A percentile compares a stretch with the other conserved stretches of the same genome.
These are phyloP conservation scores for Chlorella sp. DNA, from an alignment of 139 green algal genomes.

Conservation along the genomic window DNA sequence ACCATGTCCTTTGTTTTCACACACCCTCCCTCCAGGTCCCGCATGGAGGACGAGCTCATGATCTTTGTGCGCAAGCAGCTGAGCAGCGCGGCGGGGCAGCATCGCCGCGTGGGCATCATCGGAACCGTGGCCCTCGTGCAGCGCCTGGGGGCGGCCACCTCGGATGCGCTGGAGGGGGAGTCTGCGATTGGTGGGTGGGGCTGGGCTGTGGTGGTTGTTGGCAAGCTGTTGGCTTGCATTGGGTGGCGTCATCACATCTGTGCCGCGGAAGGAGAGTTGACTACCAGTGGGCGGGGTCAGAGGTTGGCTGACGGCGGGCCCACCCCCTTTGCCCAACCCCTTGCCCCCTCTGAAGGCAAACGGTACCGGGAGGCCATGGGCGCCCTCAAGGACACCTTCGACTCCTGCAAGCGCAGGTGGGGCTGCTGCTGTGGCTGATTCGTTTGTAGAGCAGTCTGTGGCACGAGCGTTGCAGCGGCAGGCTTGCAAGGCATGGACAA, in stretches of 20 bases:
- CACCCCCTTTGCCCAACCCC: background rate
- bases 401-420: slow-evolving; percentile 10
- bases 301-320: too few species aligned
- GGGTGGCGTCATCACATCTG: too few species aligned
- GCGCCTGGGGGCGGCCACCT: slow-evolving; percentile 35
- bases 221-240: background rate
- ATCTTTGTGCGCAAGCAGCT: slow-evolving; percentile 55
- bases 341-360: slow-evolving; percentile 16
- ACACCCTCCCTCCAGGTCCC: slow-evolving; percentile 3
- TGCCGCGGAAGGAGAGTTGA: too few species aligned
- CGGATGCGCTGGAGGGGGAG: background rate
- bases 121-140: slow-evolving; percentile 48
- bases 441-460: too few species aligned
- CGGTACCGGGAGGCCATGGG: slow-evolving; percentile 42
- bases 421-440: background rate
- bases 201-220: background rate
- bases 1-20: background rate
- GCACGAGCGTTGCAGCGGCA: too few species aligned
- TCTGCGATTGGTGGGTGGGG: background rate
- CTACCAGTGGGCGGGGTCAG: too few species aligned
- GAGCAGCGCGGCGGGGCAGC: background rate
- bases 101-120: slow-evolving; percentile 49
- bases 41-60: slow-evolving; percentile 51
- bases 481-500: too few species aligned
- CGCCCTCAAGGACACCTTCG: slow-evolving; percentile 39